Evolutionary conservation across 1,139 yeast genomes (phyloP), one percentile per base, ranked within the genome.

Genomic region (Geotrichum bryndzae): DNA sequence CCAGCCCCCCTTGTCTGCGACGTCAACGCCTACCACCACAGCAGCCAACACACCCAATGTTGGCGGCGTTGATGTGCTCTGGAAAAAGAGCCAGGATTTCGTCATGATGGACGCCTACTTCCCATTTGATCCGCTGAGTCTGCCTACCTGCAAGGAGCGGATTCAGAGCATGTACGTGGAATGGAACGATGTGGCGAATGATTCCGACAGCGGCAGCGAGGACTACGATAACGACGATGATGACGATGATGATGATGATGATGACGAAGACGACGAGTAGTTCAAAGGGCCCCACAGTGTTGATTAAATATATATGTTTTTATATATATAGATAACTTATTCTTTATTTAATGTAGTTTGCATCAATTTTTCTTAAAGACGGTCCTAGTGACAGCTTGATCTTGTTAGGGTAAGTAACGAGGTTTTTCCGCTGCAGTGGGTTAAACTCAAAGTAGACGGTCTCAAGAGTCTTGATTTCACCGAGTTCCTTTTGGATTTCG

Each of bases 371-470:
- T 57, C 83, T 78, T 62, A 95, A 77, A n/a, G 87, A 82, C 0
- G 88, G 85, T 0, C 90, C 90, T 66, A 94, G 78, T 61, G 87
- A 82, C 69, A 94, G 78, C 67, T 83, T 83, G 56, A 95, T 73
- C 72, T 94, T 94, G 71, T 96, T 84, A 70, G 97, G 82, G 72
- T 95, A 95, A 55, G 94, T 86, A 2, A 96, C 86, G 27, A 86
- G 85, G 67, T 88, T 88, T 33, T 82, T 75, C 38, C 78, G 70
- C 70, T 94, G 97, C 18, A 95, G 73, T 1, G 98, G 98, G 69
- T 92, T 94, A n/a, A 95, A 94, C 76, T 95, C 99, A 67, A 95
- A 84, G 72, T 95, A 95, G 6, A 95, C 96, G 0, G 97, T 90
- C 63, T 91, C 96, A 61, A 95, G 78, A 6, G 82, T 80, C 1